Evolutionary conservation across 2,329 filamentous ascomycete genomes (phyloP).

Genomic region (Albifimbria verrucaria): DNA sequence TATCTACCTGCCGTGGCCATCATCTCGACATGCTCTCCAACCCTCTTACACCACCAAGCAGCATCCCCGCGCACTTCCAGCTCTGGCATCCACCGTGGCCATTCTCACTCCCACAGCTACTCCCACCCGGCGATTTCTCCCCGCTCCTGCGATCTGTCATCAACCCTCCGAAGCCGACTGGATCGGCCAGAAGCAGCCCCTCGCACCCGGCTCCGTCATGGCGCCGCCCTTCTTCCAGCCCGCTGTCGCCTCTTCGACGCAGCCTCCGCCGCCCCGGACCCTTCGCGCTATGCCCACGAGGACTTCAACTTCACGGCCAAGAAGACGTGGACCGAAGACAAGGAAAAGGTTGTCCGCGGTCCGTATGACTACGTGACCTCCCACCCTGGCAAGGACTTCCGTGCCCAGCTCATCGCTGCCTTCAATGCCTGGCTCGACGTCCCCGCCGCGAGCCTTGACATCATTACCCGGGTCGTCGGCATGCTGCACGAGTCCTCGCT

Average conservation of each 20-base stretch:
- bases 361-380: conserved; percentile 78
- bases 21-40: conserved; percentile 15
- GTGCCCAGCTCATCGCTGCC: conserved; percentile 72
- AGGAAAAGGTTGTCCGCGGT: conserved; percentile 73
- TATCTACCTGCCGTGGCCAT: neutral
- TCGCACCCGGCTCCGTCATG: conserved; percentile 9
- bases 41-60: conserved; percentile 48
- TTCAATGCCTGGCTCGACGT: conserved; percentile 82
- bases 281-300: conserved; percentile 50
- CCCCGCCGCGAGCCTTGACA: conserved; percentile 62
- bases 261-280: conserved; percentile 43
- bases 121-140: conserved; percentile 21
- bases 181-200: conserved; percentile 43
- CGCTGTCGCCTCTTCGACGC: conserved; percentile 16
- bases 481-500: conserved; percentile 85
- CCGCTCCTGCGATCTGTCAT: conserved; percentile 30
- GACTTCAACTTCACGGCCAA: conserved; percentile 50
- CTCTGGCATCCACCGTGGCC: conserved; percentile 29
- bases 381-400: conserved; percentile 82
- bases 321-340: conserved; percentile 65
- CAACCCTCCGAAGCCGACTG: conserved; percentile 59
- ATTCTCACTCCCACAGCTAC: conserved; percentile 23
- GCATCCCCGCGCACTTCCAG: conserved; percentile 72
- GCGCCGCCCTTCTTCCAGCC: conserved; percentile 22
- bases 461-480: conserved; percentile 76